Conservation (phyloP, 306 rosid species). For the Abrus precatorius region DNA sequence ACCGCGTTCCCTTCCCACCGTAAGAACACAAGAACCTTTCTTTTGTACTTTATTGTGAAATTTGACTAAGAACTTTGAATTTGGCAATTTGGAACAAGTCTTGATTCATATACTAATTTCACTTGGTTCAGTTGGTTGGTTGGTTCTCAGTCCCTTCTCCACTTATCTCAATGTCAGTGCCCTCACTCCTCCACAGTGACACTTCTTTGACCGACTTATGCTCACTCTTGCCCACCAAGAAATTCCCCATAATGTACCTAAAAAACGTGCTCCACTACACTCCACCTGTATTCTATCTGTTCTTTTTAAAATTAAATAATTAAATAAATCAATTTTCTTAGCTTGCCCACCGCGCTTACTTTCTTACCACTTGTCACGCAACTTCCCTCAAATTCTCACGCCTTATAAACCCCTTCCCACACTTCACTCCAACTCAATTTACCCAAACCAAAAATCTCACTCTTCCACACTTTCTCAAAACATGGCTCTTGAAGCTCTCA, state of each 20-base stretch:
- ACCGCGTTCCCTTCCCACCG: constrained; percentile 47
- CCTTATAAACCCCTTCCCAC: constrained; percentile 52
- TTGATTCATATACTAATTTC: constrained; percentile 11
- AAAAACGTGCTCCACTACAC: constrained; percentile 53
- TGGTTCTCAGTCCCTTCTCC: constrained; percentile 40
- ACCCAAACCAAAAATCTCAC: background rate
- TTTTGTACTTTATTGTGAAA: background rate
- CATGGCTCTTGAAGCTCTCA: constrained; percentile 87
- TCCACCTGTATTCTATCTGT: constrained; percentile 37
- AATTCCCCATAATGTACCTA: constrained; percentile 16
- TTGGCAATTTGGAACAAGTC: constrained; percentile 62
- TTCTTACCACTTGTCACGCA: constrained; percentile 94
- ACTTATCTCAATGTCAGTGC: constrained; percentile 32
- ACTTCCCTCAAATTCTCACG: constrained; percentile 60
- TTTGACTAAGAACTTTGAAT: constrained; percentile 61
- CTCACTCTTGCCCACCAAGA: constrained; percentile 68
- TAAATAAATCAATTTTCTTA: background rate
- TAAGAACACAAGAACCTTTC: constrained; percentile 36
- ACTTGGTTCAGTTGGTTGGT: background rate
- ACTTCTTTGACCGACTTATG: constrained; percentile 52
- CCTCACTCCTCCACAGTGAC: constrained; percentile 21
- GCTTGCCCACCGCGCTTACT: constrained; percentile 60
- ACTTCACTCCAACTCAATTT: background rate
- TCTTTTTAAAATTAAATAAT: background rate
- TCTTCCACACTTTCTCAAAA: background rate